Evolutionary conservation across 768 basidiomycete genomes (phyloP).

Genomic region (Mycena rosella): DNA sequence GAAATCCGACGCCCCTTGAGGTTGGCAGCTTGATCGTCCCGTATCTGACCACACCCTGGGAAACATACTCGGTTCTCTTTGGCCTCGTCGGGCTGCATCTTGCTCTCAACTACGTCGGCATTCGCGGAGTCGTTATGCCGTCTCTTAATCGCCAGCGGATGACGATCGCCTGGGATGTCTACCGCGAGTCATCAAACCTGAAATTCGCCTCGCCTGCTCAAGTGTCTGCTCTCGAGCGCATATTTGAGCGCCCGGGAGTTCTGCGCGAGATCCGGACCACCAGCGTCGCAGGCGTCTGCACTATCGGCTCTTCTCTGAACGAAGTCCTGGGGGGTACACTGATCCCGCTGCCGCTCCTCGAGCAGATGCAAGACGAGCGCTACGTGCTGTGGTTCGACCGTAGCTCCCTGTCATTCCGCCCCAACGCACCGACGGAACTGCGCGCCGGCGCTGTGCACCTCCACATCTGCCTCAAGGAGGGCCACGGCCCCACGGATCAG

Average conservation of each 20-base stretch:
- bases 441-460: conserved; percentile 45
- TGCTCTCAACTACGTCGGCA: conserved; percentile 69
- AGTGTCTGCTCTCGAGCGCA: conserved; percentile 57
- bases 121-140: conserved; percentile 68
- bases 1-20: conserved; percentile 46
- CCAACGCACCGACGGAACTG: conserved; percentile 16
- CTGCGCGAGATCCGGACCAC: conserved; percentile 55
- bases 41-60: conserved; percentile 58
- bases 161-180: conserved; percentile 63
- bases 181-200: conserved; percentile 41
- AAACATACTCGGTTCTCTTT: conserved; percentile 66
- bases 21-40: conserved; percentile 72
- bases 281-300: conserved; percentile 56
- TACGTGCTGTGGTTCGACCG: conserved; percentile 69
- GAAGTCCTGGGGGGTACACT: conserved; percentile 43
- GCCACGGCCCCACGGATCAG: conserved; percentile 60
- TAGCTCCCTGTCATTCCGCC: conserved; percentile 37
- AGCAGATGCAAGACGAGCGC: conserved; percentile 57
- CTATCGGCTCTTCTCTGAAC: conserved; percentile 63
- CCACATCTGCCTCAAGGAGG: conserved; percentile 65
- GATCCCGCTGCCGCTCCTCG: conserved; percentile 48
- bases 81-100: conserved; percentile 68
- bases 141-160: conserved; percentile 73
- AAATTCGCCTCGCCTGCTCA: conserved; percentile 49
- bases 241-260: conserved; percentile 56